Conservation (phyloP, 1,139 yeast species). For the Martiniozyma asiatica region DNA sequence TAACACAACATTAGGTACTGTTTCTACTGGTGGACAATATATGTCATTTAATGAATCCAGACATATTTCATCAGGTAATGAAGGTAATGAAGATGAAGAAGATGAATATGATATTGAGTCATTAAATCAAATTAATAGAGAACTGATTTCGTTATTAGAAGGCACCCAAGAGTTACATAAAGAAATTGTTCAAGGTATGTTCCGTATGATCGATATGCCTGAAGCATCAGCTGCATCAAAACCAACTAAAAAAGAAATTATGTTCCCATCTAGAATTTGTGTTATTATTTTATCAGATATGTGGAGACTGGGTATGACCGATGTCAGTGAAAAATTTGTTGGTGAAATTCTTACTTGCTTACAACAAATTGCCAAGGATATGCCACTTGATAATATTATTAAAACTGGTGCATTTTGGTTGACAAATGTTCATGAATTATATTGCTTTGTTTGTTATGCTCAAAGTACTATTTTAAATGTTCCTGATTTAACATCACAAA, state of each 20-base stretch:
- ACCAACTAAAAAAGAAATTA: slow-evolving; percentile 77
- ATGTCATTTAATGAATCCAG: slow-evolving; percentile 10
- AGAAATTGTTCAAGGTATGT: slow-evolving; percentile 79
- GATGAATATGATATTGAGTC: slow-evolving; percentile 53
- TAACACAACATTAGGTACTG: slow-evolving; percentile 11
- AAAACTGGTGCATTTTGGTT: slow-evolving; percentile 97
- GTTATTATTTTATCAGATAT: slow-evolving; percentile 87
- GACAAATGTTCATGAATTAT: slow-evolving; percentile 89
- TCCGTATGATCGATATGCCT: slow-evolving; percentile 84
- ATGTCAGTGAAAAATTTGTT: slow-evolving; percentile 81
- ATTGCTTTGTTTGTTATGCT: slow-evolving; percentile 89
- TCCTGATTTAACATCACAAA: slow-evolving; percentile 66
- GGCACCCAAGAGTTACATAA: slow-evolving; percentile 70
- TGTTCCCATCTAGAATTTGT: slow-evolving; percentile 92
- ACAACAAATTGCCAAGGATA: slow-evolving; percentile 59
- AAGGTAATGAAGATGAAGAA: slow-evolving; percentile 24
- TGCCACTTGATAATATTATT: slow-evolving; percentile 78
- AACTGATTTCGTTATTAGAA: slow-evolving; percentile 58
- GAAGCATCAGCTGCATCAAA: slow-evolving; percentile 70
- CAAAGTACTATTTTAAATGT: slow-evolving; percentile 80
- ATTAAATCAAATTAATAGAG: slow-evolving; percentile 66
- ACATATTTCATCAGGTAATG: slow-evolving; percentile 5
- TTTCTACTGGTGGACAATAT: slow-evolving; percentile 25
- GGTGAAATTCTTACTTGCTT: slow-evolving; percentile 86
- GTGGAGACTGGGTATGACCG: slow-evolving; percentile 96